A percentile compares a stretch with the other conserved stretches of the same genome.
These are phyloP conservation scores for Herpetospermum pedunculosum DNA, from an alignment of 306 rosid species.

Conservation along the genomic window DNA sequence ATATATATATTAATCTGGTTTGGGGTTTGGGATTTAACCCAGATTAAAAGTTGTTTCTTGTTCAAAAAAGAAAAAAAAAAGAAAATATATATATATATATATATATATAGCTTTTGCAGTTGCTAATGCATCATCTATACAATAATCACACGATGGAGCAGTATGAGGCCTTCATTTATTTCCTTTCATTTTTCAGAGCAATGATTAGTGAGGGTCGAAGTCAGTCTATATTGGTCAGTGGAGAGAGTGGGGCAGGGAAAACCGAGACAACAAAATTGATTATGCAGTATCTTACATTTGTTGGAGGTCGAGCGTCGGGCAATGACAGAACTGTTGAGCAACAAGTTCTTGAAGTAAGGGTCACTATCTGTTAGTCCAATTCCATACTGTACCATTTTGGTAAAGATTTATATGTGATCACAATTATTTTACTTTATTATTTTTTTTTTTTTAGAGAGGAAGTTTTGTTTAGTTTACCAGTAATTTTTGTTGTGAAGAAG, in stretches of 20 bases:
- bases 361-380: constrained; percentile 7
- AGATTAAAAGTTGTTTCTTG: too few relatives aligned
- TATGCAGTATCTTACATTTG: constrained; percentile 95
- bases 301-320: constrained; percentile 85
- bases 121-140: background rate
- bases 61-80: too few relatives aligned
- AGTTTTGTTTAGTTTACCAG: background rate
- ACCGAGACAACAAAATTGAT: constrained; percentile 96
- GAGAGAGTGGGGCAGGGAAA: constrained; percentile 99
- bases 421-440: background rate
- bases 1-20: too few relatives aligned
- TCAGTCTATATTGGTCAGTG: constrained; percentile 93
- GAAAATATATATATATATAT: too few relatives aligned
- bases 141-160: background rate
- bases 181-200: constrained; percentile 60
- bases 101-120: background rate
- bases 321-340: constrained; percentile 89
- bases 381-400: background rate
- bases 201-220: constrained; percentile 78
- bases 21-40: too few relatives aligned
- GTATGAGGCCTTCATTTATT: background rate
- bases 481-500: background rate
- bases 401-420: background rate
- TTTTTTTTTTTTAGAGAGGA: background rate
- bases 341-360: constrained; percentile 93